These are phyloP conservation scores for Penicillium flavigenum DNA, from an alignment of 495 filamentous ascomycete species.

Conservation along the genomic window DNA sequence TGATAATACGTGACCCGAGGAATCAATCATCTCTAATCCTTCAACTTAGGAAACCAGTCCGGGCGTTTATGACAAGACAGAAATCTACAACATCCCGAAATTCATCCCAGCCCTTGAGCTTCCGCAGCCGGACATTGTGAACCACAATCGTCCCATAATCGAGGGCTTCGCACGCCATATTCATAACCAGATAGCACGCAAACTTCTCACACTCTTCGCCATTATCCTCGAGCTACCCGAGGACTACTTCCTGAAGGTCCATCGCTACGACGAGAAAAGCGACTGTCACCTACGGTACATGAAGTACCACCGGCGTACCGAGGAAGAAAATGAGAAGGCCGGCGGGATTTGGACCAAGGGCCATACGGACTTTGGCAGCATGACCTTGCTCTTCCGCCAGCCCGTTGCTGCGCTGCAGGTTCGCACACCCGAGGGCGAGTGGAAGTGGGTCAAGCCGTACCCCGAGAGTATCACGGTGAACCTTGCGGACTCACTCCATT, in stretches of 20 bases:
- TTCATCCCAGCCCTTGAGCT: conserved; percentile 44
- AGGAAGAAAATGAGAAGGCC: conserved; percentile 45
- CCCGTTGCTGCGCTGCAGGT: conserved; percentile 57
- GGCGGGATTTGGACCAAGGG: conserved; percentile 46
- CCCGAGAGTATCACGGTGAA: conserved; percentile 48
- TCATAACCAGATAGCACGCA: conserved; percentile 46
- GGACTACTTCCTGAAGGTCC: conserved; percentile 48
- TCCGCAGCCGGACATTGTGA: conserved; percentile 44
- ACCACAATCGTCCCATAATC: conserved; percentile 42
- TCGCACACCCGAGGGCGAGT: conserved; percentile 26
- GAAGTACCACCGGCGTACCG: conserved; percentile 48
- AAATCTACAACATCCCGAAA: conserved; percentile 58
- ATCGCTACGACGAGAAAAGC: conserved; percentile 48
- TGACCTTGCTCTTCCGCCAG: conserved; percentile 57
- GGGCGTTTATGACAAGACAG: conserved; percentile 50
- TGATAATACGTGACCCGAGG: not conserved
- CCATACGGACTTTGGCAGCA: conserved; percentile 54
- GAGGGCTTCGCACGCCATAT: conserved; percentile 48
- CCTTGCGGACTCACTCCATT: conserved; percentile 47
- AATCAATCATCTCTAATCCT: conserved; percentile 1
- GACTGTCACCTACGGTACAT: conserved; percentile 55
- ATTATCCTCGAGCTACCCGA: conserved; percentile 53
- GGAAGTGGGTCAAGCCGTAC: conserved; percentile 32
- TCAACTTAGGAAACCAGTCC: conserved; percentile 22
- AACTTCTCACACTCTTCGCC: conserved; percentile 48